phyloP scores from a whole-genome alignment of 208 protist genomes.

The Naegleria gruberi region DNA sequence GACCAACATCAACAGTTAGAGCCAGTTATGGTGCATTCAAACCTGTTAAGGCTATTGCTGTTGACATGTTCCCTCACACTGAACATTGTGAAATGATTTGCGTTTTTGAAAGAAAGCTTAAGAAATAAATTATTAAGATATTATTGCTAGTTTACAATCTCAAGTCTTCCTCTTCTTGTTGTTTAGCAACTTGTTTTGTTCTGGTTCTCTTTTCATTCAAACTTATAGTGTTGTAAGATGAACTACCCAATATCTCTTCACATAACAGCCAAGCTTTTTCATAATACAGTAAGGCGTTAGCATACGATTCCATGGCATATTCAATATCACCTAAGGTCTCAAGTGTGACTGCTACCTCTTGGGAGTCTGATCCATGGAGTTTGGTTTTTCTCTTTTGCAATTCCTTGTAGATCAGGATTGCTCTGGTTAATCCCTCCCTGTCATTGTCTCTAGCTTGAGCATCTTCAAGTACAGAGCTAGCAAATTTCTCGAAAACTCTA shows the following conservation, averaged over 20 bases:
- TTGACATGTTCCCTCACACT: conserved; percentile 91
- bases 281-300: background rate
- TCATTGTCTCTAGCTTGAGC: background rate
- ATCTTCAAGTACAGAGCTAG: background rate
- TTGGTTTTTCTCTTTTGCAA: background rate
- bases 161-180: background rate
- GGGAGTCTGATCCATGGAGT: background rate
- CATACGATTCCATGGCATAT: background rate
- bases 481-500: background rate
- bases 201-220: background rate
- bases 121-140: background rate
- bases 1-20: conserved; percentile 31
- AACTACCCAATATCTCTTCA: background rate
- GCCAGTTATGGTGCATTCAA: conserved; percentile 65
- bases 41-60: conserved; percentile 64
- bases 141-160: background rate
- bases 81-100: conserved; percentile 83
- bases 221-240: background rate
- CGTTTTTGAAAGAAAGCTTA: conserved; percentile 55
- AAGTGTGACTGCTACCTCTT: background rate
- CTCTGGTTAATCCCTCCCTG: background rate
- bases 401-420: background rate
- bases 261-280: background rate
- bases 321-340: background rate
- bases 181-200: background rate